Evolutionary conservation across 2,329 filamentous ascomycete genomes (phyloP).

Genomic region (Alternaria sp.): DNA sequence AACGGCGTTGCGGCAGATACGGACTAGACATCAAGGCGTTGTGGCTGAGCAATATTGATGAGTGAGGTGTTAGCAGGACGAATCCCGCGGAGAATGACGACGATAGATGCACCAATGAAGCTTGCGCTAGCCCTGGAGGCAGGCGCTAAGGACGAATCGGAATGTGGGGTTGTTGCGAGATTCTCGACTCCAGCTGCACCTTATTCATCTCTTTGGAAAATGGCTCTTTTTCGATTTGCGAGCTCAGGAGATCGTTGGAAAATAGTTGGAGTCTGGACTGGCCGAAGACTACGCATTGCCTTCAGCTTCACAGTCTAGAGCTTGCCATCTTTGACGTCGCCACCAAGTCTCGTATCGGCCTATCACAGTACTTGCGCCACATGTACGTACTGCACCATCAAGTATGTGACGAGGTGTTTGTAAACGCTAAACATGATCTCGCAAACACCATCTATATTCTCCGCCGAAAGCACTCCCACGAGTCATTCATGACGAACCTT

Average conservation of each 20-base stretch:
- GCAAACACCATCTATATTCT: not conserved
- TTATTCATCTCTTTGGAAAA: constrained; percentile 9
- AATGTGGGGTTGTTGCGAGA: not conserved
- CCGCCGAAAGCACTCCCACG: not conserved
- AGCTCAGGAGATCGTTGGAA: not conserved
- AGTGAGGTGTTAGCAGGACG: constrained; percentile 5
- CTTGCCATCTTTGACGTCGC: not conserved
- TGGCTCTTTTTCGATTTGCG: not conserved
- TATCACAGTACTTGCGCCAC: not conserved
- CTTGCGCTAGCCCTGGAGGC: not conserved
- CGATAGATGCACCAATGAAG: not conserved
- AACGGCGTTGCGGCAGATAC: constrained; percentile 4
- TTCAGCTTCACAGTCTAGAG: not conserved
- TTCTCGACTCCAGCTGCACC: constrained; percentile 3
- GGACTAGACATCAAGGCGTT: not conserved
- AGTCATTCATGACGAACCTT: not conserved
- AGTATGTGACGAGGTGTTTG: not conserved
- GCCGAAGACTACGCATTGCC: not conserved
- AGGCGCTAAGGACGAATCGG: constrained; percentile 6
- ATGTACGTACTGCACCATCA: not conserved
- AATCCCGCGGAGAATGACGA: not conserved
- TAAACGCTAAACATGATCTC: not conserved
- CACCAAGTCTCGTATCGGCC: not conserved
- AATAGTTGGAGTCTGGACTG: not conserved
- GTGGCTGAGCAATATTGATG: constrained; percentile 17